These are phyloP conservation scores for Cryptosporidium sp. DNA, from an alignment of 169 alveolate species.

Conservation along the genomic window DNA sequence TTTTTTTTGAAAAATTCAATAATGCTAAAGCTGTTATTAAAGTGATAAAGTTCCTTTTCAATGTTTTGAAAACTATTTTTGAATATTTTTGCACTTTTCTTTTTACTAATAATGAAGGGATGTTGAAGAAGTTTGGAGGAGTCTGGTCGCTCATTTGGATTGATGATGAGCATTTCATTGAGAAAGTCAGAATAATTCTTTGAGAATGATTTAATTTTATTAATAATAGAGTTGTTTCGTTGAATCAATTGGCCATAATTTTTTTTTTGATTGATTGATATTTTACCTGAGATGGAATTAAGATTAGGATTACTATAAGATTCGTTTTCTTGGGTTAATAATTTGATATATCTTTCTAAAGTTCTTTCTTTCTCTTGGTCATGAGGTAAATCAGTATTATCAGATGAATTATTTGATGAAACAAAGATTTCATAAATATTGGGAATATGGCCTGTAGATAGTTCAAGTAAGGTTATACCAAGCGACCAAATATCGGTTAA, in stretches of 20 bases:
- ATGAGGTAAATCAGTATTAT: neutral
- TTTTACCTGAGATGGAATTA: neutral
- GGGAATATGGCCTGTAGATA: conserved; percentile 54
- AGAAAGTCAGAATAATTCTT: conserved; percentile 21
- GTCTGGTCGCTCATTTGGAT: conserved; percentile 19
- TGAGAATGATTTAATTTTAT: conserved; percentile 46
- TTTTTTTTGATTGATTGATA: neutral
- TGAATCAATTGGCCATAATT: neutral
- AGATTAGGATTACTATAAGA: neutral
- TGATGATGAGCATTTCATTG: conserved; percentile 12
- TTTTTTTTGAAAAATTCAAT: neutral
- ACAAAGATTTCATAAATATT: conserved; percentile 22
- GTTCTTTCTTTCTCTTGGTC: neutral
- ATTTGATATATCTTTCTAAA: conserved; percentile 9
- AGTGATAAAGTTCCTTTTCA: conserved; percentile 54
- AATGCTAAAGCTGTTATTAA: neutral
- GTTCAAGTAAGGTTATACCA: conserved; percentile 53
- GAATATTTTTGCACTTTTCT: neutral
- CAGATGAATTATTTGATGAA: neutral
- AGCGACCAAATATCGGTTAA: conserved; percentile 66
- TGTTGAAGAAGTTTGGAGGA: conserved; percentile 20
- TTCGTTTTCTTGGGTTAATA: neutral
- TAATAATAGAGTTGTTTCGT: conserved; percentile 3
- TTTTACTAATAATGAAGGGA: conserved; percentile 10
- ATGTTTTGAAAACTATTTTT: conserved; percentile 40